Percentiles rank a stretch among this genome's conserved stretches.
Evolutionary conservation across 805 yeast species (phyloP).

Genomic region (Monosporozyma aerobia): DNA sequence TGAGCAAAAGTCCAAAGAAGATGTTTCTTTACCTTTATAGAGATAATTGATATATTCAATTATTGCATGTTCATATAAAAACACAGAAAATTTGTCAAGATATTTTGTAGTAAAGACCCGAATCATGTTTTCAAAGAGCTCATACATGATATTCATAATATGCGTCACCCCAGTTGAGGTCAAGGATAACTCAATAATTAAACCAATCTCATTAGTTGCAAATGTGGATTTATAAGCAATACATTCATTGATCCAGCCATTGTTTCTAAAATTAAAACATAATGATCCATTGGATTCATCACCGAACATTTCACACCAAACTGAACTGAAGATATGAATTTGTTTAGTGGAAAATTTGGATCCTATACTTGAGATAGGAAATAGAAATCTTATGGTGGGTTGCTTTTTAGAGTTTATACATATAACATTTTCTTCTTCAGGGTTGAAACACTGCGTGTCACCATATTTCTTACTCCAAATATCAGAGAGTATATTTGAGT

Average conservation of each 20-base stretch:
- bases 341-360: slow-evolving; percentile 16
- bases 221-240: slow-evolving; percentile 36
- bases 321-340: slow-evolving; percentile 26
- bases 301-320: slow-evolving; percentile 55
- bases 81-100: slow-evolving; percentile 29
- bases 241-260: slow-evolving; percentile 32
- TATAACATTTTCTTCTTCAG: slow-evolving; percentile 19
- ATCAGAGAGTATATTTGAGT: slow-evolving; percentile 17
- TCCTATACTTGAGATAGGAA: slow-evolving; percentile 29
- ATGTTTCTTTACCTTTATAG: slow-evolving; percentile 30
- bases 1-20: slow-evolving; percentile 43
- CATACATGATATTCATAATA: slow-evolving; percentile 27
- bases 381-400: slow-evolving; percentile 37
- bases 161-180: slow-evolving; percentile 39
- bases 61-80: slow-evolving; percentile 40
- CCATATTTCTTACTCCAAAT: slow-evolving; percentile 15
- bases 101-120: slow-evolving; percentile 10
- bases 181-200: slow-evolving; percentile 43
- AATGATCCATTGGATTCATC: slow-evolving; percentile 50
- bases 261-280: slow-evolving; percentile 31
- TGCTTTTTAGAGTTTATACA: slow-evolving; percentile 31
- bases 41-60: slow-evolving; percentile 40
- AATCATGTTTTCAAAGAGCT: slow-evolving; percentile 25
- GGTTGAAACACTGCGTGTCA: slow-evolving; percentile 18
- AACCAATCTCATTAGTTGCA: slow-evolving; percentile 29